Percentiles rank a stretch among this genome's conserved stretches.
phyloP scores from a whole-genome alignment of 2,329 filamentous ascomycete genomes.

The Sporothrix variecibatus region DNA sequence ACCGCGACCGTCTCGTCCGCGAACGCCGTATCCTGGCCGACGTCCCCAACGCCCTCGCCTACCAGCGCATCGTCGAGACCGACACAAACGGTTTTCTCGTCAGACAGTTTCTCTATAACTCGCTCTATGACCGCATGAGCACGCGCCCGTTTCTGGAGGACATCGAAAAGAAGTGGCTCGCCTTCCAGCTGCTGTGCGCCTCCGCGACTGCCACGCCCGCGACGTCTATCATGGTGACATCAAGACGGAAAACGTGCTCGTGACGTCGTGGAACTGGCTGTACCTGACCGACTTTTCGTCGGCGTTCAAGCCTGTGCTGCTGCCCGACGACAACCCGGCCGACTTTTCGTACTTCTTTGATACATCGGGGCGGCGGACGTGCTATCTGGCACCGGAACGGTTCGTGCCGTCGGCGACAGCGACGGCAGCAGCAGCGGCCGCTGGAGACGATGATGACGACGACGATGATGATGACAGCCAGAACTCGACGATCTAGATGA shows the following conservation, averaged over 20 bases:
- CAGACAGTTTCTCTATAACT: constrained; percentile 93
- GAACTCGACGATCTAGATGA: constrained; percentile 10
- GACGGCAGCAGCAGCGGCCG: constrained; percentile 13
- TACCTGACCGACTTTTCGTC: constrained; percentile 98
- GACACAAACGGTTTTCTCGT: constrained; percentile 89
- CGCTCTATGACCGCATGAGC: constrained; percentile 93
- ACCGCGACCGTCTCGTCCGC: constrained; percentile 73
- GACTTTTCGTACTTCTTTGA: constrained; percentile 99
- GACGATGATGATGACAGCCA: constrained; percentile 60
- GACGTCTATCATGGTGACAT: constrained; percentile 97
- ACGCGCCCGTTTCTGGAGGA: constrained; percentile 95
- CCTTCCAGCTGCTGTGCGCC: constrained; percentile 92
- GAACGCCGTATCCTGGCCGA: constrained; percentile 78
- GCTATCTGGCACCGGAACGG: constrained; percentile 91
- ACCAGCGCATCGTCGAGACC: constrained; percentile 89
- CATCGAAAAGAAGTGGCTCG: constrained; percentile 98
- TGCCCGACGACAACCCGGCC: constrained; percentile 94
- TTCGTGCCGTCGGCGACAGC: constrained; percentile 74
- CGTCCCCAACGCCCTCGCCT: constrained; percentile 87
- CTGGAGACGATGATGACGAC: not conserved
- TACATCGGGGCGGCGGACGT: constrained; percentile 84
- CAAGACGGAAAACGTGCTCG: constrained; percentile 94
- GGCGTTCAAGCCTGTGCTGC: constrained; percentile 87
- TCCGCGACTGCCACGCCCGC: constrained; percentile 86
- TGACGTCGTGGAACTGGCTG: constrained; percentile 99